Conservation (phyloP, 108 stramenopile species). For the Pseudonitzschia pungens region DNA sequence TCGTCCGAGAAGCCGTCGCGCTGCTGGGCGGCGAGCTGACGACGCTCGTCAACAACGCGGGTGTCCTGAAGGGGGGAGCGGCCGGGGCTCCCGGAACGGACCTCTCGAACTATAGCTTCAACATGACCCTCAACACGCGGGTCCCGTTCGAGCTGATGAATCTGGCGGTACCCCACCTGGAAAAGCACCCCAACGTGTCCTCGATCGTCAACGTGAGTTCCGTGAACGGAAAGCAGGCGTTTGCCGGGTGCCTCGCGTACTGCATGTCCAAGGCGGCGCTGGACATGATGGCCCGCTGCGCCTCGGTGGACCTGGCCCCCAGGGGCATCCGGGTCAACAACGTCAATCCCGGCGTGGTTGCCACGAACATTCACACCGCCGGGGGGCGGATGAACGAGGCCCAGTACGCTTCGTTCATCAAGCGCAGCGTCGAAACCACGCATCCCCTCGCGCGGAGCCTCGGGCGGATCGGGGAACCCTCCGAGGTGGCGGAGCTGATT, state of each 20-base stretch:
- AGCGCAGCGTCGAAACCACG: slow-evolving; percentile 50
- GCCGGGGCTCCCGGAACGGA: slow-evolving; percentile 23
- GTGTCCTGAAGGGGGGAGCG: slow-evolving; percentile 53
- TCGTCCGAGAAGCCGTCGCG: slow-evolving; percentile 42
- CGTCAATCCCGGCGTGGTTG: slow-evolving; percentile 72
- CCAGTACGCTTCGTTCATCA: slow-evolving; percentile 52
- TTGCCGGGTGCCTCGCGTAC: slow-evolving; percentile 52
- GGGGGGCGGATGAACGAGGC: slow-evolving; percentile 49
- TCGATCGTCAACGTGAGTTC: slow-evolving; percentile 67
- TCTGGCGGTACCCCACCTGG: slow-evolving; percentile 56
- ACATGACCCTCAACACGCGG: slow-evolving; percentile 56
- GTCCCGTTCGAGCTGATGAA: slow-evolving; percentile 66
- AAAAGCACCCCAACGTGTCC: slow-evolving; percentile 23
- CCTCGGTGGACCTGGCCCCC: slow-evolving; percentile 59
- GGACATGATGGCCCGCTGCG: slow-evolving; percentile 62
- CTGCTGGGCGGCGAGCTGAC: slow-evolving; percentile 42
- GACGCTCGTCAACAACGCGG: slow-evolving; percentile 58
- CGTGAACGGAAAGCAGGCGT: slow-evolving; percentile 69
- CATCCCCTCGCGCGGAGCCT: slow-evolving; percentile 57
- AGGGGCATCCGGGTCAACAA: slow-evolving; percentile 62
- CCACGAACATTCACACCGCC: slow-evolving; percentile 53
- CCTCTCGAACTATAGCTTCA: slow-evolving; percentile 49
- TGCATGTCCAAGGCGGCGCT: slow-evolving; percentile 73
- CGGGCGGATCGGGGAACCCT: slow-evolving; percentile 48
- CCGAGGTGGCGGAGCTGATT: slow-evolving; percentile 62